Conservation (phyloP, 139 green algal species). For the Picochlorum costavermella region DNA sequence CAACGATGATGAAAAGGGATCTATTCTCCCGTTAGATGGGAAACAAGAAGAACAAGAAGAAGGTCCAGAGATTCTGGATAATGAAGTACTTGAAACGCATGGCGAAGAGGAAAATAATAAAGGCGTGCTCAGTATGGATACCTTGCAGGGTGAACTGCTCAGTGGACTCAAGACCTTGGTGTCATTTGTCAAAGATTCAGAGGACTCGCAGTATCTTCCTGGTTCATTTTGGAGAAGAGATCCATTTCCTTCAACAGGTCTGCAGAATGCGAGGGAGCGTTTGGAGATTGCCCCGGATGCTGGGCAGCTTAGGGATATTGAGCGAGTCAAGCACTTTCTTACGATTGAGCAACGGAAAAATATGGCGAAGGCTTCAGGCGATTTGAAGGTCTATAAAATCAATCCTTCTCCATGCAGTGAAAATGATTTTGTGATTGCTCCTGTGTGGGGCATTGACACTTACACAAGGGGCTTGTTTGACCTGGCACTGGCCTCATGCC, state of each 20-base stretch:
- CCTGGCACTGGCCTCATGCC: slow-evolving; percentile 4
- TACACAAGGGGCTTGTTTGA: slow-evolving; percentile 43
- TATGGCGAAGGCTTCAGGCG: too few species aligned
- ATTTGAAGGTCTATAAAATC: background rate
- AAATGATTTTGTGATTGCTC: slow-evolving; percentile 35
- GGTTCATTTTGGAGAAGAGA: slow-evolving; percentile 3
- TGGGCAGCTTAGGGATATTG: background rate
- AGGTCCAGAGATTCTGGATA: too few species aligned
- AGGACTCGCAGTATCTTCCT: background rate
- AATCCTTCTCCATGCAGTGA: background rate
- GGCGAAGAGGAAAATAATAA: too few species aligned
- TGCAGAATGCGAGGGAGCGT: background rate
- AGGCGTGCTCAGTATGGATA: too few species aligned
- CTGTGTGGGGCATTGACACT: slow-evolving; percentile 72
- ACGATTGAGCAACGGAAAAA: background rate
- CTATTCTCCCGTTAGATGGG: background rate
- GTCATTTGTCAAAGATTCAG: background rate
- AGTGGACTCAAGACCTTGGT: background rate
- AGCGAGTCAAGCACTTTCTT: background rate
- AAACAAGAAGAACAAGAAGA: background rate
- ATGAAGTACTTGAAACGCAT: too few species aligned
- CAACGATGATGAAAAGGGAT: too few species aligned
- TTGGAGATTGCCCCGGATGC: background rate
- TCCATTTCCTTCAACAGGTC: background rate
- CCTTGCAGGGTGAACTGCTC: background rate